Base-by-base conservation (phyloP, 495 filamentous ascomycete species). In the Aspergillus taichungensis region DNA sequence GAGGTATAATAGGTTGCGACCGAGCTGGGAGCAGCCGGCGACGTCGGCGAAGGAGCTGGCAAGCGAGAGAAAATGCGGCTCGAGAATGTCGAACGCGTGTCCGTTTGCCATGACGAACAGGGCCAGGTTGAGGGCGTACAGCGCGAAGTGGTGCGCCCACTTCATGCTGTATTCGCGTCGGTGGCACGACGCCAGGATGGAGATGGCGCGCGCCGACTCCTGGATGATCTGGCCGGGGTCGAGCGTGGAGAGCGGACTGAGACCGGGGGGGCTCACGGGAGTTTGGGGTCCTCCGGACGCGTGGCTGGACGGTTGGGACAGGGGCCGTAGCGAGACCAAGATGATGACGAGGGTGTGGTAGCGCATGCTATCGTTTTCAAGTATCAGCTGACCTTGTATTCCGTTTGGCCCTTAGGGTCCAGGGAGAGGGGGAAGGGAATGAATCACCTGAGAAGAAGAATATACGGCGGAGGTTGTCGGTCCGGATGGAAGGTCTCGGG, bases 121-220 rank as follows among this genome's bases (percentile, higher is more conserved):
- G 7, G 67, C 69, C 9, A 73, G 56, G 30, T 67, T 73, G 42
- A 73, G 66, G 2, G 67, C 66, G 37, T 69, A 73, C 47, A 73
- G 52, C 9, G 67, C 61, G 36, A 69, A 73, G 13, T 65, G 59
- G 46, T 73, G 69, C 6, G 65, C 64, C 24, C 66, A 63, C 24
- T 49, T 64, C 37, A 71, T 46, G 7, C 68, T 65, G 40, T 58
- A 70, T 33, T 71, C 63, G 8, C 57, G 55, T 3, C 61, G 57
- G 28, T 70, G 62, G 2, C 65, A 49, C 13, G 55, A 59, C 1
- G 60, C 52, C 1, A 73, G 59, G 8, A 42, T 41, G 5, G 65
- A 57, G 6, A 73, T 73, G 2, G 46, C 48, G 3, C 59, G 63
- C 0, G 69, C 66, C 0, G 64, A 61, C 3, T 47, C 49, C 24